Base-by-base conservation (phyloP, 2,329 filamentous ascomycete genomes). In the Hymenoscyphus salicellus region DNA sequence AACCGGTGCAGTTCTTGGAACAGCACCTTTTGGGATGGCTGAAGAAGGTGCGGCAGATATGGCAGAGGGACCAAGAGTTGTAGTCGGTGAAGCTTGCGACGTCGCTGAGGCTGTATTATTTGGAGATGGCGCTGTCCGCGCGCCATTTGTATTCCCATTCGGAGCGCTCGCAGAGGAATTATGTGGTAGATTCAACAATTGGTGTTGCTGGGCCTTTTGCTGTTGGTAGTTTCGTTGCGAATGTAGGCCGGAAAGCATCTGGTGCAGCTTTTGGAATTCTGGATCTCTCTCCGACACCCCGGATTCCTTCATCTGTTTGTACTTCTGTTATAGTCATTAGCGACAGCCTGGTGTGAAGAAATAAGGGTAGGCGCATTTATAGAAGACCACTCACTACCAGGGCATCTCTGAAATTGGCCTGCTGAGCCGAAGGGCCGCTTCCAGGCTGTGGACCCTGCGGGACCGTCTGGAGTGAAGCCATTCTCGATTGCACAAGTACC, bases 231-330 rank as follows among this genome's bases (percentile, higher is more conserved):
- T 60, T 17, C 68, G 85, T 71, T 88, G 84, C 68, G 87, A 85
- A 70, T 92, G 89, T 62, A 97, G 85, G 71, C 83, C 87, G 43
- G 85, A 77, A 67, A 97, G 84, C 66, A 96, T 87, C 67, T 90
- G 87, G 62, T 92, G 89, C 36, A 88, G 86, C 78, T 95, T 96
- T 73, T 94, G 84, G 73, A 89, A 93, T 76, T 98, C 93, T 56
- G 94, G 94, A 73, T 98, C 93, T 63, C 84, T 89, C 63, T 88
- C 84, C 49, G 91, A 86, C 28, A 96, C 89, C 71, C 93, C 93
- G 72, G 89, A 84, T 63, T 91, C 86, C 78, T 94, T 95, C 90
- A 98, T 93, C 77, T 91, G 87, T 75, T 91, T 89, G 70, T 91
- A 95, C 84, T 92, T 93, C 93, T 97, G 30, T 30, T 73, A 59